Percentiles rank a stretch among this genome's conserved stretches.
Conservation (phyloP, 1,284 basidiomycete genomes). For the Puccinia horiana region DNA sequence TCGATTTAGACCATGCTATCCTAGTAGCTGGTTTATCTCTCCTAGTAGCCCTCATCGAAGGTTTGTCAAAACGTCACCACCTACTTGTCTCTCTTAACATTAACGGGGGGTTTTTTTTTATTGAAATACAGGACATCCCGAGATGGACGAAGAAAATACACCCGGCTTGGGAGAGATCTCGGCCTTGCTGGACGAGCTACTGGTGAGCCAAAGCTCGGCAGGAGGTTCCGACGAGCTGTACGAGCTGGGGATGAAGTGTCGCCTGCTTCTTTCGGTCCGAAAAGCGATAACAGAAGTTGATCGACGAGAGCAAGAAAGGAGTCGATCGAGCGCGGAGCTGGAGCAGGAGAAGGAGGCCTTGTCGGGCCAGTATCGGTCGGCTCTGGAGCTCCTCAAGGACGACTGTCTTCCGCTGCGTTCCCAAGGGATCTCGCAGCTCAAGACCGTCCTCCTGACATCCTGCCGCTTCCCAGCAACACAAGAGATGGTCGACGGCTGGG, state of each 20-base stretch:
- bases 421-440: slow-evolving; percentile 82
- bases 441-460: slow-evolving; percentile 67
- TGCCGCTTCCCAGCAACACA: slow-evolving; percentile 54
- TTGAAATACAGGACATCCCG: slow-evolving; percentile 13
- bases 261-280: slow-evolving; percentile 35
- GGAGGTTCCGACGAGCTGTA: slow-evolving; percentile 1
- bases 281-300: slow-evolving; percentile 26
- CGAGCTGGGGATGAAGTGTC: slow-evolving; percentile 30
- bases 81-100: neutral
- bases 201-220: slow-evolving; percentile 1
- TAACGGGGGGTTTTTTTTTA: neutral
- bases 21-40: slow-evolving; percentile 27
- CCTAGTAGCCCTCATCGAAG: slow-evolving; percentile 27
- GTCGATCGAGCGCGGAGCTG: neutral
- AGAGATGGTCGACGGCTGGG: slow-evolving; percentile 66
- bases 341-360: neutral
- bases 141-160: slow-evolving; percentile 31
- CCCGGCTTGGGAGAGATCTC: slow-evolving; percentile 29
- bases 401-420: slow-evolving; percentile 91
- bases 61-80: neutral
- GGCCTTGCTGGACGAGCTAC: slow-evolving; percentile 6
- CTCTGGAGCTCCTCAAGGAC: slow-evolving; percentile 83
- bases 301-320: neutral
- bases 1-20: slow-evolving; percentile 20
- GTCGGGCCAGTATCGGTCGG: slow-evolving; percentile 71